Percentiles rank a stretch among this genome's conserved stretches.
Evolutionary conservation across 495 filamentous ascomycete genomes (phyloP).

Genomic region (Penicillium cataractarum): DNA sequence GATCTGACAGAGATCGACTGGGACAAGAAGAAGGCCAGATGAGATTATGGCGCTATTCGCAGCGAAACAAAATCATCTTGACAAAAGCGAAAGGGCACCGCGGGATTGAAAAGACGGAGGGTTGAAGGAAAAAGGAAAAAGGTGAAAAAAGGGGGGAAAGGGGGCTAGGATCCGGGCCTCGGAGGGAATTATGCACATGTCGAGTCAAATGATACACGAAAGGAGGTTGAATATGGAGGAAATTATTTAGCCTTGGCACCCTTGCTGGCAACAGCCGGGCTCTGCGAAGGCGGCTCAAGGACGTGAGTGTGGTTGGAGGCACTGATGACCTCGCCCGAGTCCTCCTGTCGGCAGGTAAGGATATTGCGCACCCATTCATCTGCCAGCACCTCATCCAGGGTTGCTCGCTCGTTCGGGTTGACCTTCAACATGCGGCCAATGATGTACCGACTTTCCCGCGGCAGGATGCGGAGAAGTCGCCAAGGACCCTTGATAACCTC

Average conservation of each 20-base stretch:
- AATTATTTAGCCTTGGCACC: conserved; percentile 39
- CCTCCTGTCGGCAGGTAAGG: conserved; percentile 64
- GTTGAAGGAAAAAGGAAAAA: neutral
- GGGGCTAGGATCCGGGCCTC: neutral
- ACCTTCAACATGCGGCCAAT: conserved; percentile 93
- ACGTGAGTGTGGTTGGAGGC: conserved; percentile 64
- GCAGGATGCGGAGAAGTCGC: conserved; percentile 88
- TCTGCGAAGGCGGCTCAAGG: conserved; percentile 59
- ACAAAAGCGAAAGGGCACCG: conserved; percentile 10
- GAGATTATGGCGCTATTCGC: neutral
- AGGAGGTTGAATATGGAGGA: conserved; percentile 6
- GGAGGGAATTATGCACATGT: conserved; percentile 20
- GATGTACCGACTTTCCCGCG: conserved; percentile 85
- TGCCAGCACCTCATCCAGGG: conserved; percentile 77
- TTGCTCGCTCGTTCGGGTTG: conserved; percentile 81
- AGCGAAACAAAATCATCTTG: conserved; percentile 16
- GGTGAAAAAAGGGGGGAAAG: conserved; percentile 7
- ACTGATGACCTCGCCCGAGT: conserved; percentile 54
- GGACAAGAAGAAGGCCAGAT: conserved; percentile 4
- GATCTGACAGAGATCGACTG: conserved; percentile 10
- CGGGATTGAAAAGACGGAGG: neutral
- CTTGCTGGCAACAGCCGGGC: conserved; percentile 48
- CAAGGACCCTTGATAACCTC: conserved; percentile 91
- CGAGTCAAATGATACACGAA: conserved; percentile 22
- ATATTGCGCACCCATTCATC: conserved; percentile 89